Conservation (phyloP, 805 yeast species). For the Metschnikowia colocasiae region DNA sequence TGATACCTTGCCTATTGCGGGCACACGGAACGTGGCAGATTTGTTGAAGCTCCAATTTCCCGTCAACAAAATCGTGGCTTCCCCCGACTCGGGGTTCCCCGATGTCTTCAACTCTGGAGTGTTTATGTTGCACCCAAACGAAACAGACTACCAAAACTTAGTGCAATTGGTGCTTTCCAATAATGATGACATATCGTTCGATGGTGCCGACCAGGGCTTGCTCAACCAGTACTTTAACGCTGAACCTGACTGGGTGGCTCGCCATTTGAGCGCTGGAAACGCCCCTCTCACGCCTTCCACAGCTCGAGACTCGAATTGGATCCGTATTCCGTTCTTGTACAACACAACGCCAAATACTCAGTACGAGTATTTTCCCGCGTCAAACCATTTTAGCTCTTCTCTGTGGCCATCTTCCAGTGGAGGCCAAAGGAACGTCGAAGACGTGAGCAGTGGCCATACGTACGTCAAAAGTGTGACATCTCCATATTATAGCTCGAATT, state of each 20-base stretch:
- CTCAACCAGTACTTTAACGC: slow-evolving; percentile 67
- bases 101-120: slow-evolving; percentile 22
- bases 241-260: slow-evolving; percentile 39
- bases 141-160: slow-evolving; percentile 27
- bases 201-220: slow-evolving; percentile 92
- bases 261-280: slow-evolving; percentile 8
- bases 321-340: slow-evolving; percentile 69
- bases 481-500: not conserved
- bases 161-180: slow-evolving; percentile 20
- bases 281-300: not conserved
- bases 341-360: slow-evolving; percentile 69
- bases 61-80: slow-evolving; percentile 16
- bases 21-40: slow-evolving; percentile 25
- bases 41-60: slow-evolving; percentile 20
- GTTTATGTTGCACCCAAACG: slow-evolving; percentile 16
- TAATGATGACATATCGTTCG: slow-evolving; percentile 44
- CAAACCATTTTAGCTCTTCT: slow-evolving; percentile 39
- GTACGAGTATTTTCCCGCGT: slow-evolving; percentile 75
- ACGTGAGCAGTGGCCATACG: not conserved
- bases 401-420: not conserved
- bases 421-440: not conserved
- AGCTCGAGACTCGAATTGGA: slow-evolving; percentile 47
- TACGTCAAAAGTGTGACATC: not conserved
- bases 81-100: slow-evolving; percentile 21
- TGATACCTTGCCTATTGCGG: slow-evolving; percentile 18